Conservation (phyloP, 768 basidiomycete genomes). For the Tylopilus subfusipes region DNA sequence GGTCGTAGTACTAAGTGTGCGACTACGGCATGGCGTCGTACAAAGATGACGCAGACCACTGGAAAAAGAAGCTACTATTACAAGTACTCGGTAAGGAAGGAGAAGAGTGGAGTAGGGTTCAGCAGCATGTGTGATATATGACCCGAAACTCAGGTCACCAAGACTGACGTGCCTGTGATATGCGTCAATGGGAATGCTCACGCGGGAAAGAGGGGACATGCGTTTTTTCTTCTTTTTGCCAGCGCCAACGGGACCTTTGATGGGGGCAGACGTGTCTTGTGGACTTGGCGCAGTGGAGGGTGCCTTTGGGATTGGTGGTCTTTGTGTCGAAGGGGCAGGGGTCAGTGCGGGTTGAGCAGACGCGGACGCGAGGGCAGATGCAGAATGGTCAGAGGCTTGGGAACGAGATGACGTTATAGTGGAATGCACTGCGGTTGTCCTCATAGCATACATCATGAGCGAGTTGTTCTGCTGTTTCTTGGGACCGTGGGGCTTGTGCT, state of each 20-base stretch:
- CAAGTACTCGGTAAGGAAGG: background rate
- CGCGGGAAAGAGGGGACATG: conserved; percentile 29
- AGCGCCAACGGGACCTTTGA: conserved; percentile 47
- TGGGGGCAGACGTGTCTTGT: conserved; percentile 42
- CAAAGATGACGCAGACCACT: background rate
- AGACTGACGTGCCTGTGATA: conserved; percentile 24
- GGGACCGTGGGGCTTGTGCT: conserved; percentile 28
- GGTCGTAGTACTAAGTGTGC: conserved; percentile 22
- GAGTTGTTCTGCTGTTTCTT: conserved; percentile 66
- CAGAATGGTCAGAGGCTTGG: conserved; percentile 28
- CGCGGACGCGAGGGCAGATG: conserved; percentile 23
- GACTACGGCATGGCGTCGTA: conserved; percentile 1
- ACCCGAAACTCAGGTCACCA: conserved; percentile 16
- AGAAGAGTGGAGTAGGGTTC: background rate
- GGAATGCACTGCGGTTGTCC: conserved; percentile 69
- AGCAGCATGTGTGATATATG: background rate
- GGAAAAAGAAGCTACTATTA: background rate
- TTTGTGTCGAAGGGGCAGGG: conserved; percentile 34
- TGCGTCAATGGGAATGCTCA: conserved; percentile 3
- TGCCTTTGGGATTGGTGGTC: conserved; percentile 31
- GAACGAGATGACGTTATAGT: conserved; percentile 46
- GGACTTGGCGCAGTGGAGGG: conserved; percentile 35
- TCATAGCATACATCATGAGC: conserved; percentile 76
- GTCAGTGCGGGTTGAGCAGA: conserved; percentile 29
- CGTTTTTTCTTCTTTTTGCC: conserved; percentile 79